Base-by-base conservation (phyloP, 495 filamentous ascomycete species). In the Margaritispora aquatica region DNA sequence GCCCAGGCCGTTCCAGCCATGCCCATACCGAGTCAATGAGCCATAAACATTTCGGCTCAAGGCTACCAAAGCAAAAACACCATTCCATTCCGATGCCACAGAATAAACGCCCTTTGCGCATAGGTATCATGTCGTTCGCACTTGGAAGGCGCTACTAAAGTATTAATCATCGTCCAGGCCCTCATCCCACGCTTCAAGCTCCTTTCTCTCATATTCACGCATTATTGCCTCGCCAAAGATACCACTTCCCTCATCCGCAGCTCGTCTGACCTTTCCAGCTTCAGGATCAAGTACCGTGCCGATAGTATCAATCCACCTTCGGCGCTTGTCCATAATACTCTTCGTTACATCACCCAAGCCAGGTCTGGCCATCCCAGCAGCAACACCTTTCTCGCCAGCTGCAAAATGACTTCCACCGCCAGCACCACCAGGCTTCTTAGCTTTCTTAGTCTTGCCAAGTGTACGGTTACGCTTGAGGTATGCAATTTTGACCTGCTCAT, bases 391-490 rank as follows among this genome's bases (percentile, higher is more conserved):
- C 3, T 44, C 38, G 56, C 78, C 75, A 21, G 74, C 71, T 20
- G 75, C 67, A 26, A 73, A 72, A 31, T 79, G 75, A 26, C 74
- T 74, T 31, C 82, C 78, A 23, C 81, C 84, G 0, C 78, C 81
- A 0, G 80, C 74, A 19, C 77, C 80, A 23, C 80, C 83, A 19
- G 91, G 90, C 1, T 90, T 78, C 67, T 92, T 93, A n/a, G 85
- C 81, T 74, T 96, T 96, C 75, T 96, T 97, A 51, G 84, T 90
- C 74, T 90, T 96, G 67, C 89, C 88, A 74, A 97, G 85, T 2
- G 89, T 96, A 26, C 94, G 87, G n/a, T 90, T 96, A 41, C 94
- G 88, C 77, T 97, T 97, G 36, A 95, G 84, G 66, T 96, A 99
- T 24, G 92, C 92, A 66, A 90, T 85, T 68, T 97, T 89, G 51